Evolutionary conservation across 345 rosid species (phyloP), one percentile per base, ranked within the genome.

Genomic region (Eucalyptus tenuipes): DNA sequence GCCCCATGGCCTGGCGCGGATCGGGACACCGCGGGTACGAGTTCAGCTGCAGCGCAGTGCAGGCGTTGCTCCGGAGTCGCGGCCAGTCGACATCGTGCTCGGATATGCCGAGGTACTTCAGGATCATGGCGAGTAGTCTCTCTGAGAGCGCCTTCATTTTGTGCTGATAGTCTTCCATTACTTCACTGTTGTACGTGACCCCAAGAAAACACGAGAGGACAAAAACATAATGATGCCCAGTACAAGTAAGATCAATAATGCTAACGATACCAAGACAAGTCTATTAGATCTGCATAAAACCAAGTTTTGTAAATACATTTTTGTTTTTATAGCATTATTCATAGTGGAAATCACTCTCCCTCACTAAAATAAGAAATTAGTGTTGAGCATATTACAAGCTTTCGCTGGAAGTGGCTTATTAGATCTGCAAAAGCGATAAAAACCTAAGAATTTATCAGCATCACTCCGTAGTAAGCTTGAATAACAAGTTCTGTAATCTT

Each of bases 21-120:
- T 96, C 92, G 4, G 98, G 99, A 89, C 99, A 97, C 25, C 90
- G 87, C 25, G 99, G 99, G 90, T 96, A 97, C 20, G 95, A 95
- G 92, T 97, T 97, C 53, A 97, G 95, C 89, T 97, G 99, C 33
- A 95, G 88, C 31, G 94, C 93, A 3, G 92, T 44, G 86, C 86
- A 89, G 7, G 90, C 45, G 33, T 52, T 12, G 48, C 86, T 85
- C 47, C 33, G 18, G 13, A 47, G 85, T 20, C 18, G 89, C 49
- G 59, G 84, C 91, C 94, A 92, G 88, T 88, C 89, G 53, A 86
- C 44, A 53, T 92, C 93, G 75, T 93, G 91, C 33, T 89, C 92
- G 31, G 89, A 86, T 40, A 93, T 88, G 89, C 87, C 90, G 50
- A 93, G 86, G 71, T 94, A 95, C 24, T 88, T 85, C 66, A 96